phyloP scores from a whole-genome alignment of 768 basidiomycete species.

The Kwoniella dejecticola region DNA sequence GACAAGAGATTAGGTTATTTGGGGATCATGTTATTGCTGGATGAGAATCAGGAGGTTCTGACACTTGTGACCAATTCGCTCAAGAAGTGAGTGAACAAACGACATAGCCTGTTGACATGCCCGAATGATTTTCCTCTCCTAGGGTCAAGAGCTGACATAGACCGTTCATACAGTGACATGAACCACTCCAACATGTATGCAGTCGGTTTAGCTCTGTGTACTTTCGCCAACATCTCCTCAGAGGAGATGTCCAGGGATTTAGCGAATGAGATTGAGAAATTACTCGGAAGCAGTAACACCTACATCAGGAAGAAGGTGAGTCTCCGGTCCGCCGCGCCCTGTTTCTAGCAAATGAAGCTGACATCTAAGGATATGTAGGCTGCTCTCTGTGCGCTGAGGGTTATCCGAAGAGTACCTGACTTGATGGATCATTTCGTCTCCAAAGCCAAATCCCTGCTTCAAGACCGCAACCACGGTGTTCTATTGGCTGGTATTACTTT shows the following conservation, averaged over 20 bases:
- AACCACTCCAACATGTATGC: conserved; percentile 99
- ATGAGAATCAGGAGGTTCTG: conserved; percentile 96
- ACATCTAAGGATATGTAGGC: conserved; percentile 62
- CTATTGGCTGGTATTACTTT: conserved; percentile 91
- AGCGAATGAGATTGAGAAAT: conserved; percentile 95
- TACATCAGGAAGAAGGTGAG: conserved; percentile 97
- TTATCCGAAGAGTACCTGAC: conserved; percentile 95
- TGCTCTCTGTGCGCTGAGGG: conserved; percentile 87
- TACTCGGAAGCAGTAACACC: conserved; percentile 93
- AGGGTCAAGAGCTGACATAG: too few relatives aligned
- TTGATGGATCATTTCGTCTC: conserved; percentile 85
- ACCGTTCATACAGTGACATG: conserved; percentile 94
- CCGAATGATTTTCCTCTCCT: too few relatives aligned
- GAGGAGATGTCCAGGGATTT: conserved; percentile 99
- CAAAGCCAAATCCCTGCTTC: conserved; percentile 85
- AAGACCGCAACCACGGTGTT: conserved; percentile 96
- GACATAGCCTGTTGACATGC: too few relatives aligned
- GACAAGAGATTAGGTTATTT: conserved; percentile 96
- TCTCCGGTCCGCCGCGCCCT: background rate
- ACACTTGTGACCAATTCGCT: conserved; percentile 96
- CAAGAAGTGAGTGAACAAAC: conserved; percentile 83
- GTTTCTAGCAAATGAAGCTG: background rate
- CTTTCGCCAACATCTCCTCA: conserved; percentile 97
- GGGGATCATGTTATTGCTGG: conserved; percentile 94
- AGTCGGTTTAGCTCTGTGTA: conserved; percentile 93